phyloP scores from a whole-genome alignment of 2,329 filamentous ascomycete species.

The Leptographium galeiforme region DNA sequence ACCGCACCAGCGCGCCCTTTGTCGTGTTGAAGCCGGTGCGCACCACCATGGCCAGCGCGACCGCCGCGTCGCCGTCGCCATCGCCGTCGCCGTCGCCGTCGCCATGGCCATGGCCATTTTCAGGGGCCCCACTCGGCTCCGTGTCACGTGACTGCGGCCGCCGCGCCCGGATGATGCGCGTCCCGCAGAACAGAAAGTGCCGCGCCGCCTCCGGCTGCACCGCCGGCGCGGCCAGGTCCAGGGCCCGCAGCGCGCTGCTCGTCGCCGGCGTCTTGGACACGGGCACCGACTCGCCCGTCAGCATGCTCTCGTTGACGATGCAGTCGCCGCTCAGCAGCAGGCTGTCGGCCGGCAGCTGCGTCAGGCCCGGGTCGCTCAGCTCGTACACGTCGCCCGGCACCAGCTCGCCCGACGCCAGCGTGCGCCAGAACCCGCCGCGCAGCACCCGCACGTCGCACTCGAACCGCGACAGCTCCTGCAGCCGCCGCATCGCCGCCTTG shows the following conservation, averaged over 20 bases:
- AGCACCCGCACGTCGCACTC: conserved; percentile 92
- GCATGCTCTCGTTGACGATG: conserved; percentile 98
- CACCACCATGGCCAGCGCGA: conserved; percentile 81
- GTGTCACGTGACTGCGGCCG: conserved; percentile 47
- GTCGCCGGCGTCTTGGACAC: conserved; percentile 83
- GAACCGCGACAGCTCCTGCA: conserved; percentile 85
- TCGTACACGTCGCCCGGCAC: conserved; percentile 96
- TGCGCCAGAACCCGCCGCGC: conserved; percentile 90
- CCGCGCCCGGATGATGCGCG: conserved; percentile 83
- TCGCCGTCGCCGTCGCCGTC: neutral
- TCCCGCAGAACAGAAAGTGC: conserved; percentile 88
- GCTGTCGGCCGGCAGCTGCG: conserved; percentile 84
- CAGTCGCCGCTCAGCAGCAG: conserved; percentile 85
- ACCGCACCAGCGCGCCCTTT: conserved; percentile 87
- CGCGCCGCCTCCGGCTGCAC: conserved; percentile 72
- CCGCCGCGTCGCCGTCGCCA: conserved; percentile 55
- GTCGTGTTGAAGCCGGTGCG: conserved; percentile 96
- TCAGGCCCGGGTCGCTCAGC: conserved; percentile 80
- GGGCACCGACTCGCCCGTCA: conserved; percentile 92
- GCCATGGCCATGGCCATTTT: no score
- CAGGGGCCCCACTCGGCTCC: conserved; percentile 34
- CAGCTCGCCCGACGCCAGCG: conserved; percentile 72
- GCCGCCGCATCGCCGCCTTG: conserved; percentile 75
- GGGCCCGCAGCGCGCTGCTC: conserved; percentile 59
- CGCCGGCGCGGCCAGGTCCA: conserved; percentile 70